Percentiles rank a stretch among this genome's conserved stretches.
Conservation (phyloP, 257 asterid species). For the Hygrophila difformis region DNA sequence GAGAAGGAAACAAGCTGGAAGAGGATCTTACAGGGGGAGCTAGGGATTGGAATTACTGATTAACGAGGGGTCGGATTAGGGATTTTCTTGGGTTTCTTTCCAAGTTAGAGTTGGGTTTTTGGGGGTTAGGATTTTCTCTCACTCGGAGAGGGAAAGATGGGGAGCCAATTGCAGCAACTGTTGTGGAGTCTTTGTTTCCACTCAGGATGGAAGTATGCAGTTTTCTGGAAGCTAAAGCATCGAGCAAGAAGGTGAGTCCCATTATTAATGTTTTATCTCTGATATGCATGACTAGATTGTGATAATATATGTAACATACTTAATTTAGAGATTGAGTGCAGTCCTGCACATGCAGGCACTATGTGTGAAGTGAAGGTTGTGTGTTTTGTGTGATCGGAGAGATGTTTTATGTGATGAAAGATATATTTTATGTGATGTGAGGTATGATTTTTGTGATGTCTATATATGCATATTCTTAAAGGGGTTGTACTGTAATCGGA, state of each 20-base stretch:
- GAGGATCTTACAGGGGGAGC: conserved; percentile 99
- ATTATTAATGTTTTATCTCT: conserved; percentile 9
- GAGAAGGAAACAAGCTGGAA: conserved; percentile 99
- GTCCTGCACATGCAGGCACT: no score
- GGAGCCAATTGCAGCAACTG: conserved; percentile 53
- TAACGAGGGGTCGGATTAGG: conserved; percentile 32
- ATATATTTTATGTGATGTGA: no score
- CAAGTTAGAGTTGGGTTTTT: conserved; percentile 33
- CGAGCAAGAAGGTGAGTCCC: conserved; percentile 71
- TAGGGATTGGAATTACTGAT: conserved; percentile 33
- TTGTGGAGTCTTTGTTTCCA: conserved; percentile 69
- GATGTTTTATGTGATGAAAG: no score
- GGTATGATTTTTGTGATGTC: no score
- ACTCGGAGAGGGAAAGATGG: conserved; percentile 50
- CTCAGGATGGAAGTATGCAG: conserved; percentile 82
- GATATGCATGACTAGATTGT: neutral
- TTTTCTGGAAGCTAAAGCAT: conserved; percentile 89
- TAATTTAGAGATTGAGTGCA: no score
- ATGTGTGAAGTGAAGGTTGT: no score
- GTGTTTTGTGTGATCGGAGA: no score
- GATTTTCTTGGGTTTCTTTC: conserved; percentile 30
- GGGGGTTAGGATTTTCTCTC: conserved; percentile 36
- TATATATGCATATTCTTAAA: no score
- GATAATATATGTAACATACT: no score
- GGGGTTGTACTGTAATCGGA: no score